Evolutionary conservation across 371 early-diverging fungal species (phyloP), one percentile per base, ranked within the genome.

Genomic region (Nosema muscidifuracis): DNA sequence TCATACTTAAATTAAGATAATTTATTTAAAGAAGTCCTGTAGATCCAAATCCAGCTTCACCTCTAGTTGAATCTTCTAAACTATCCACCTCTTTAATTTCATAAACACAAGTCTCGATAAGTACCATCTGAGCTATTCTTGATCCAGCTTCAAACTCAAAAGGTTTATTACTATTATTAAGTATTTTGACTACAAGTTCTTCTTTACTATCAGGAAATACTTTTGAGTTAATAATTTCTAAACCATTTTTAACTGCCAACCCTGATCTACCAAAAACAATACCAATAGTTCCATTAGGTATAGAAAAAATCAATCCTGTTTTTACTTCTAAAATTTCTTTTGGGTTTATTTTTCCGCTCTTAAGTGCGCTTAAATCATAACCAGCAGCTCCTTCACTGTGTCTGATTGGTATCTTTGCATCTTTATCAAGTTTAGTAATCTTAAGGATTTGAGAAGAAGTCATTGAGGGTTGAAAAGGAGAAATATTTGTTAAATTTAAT

Each of bases 341-440:
- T 0, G 79, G 79, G 0, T 12, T 60, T 10, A 79, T 34, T 10
- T 36, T 33, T 31, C 67, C 76, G 0, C 22, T 18, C 42, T 74
- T 66, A 18, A 76, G 57, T 6, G 67, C n/a, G 28, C 58, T 24
- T 13, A 79, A 1, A 67, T 79, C 79, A 44, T 76, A 79, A 28
- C 76, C 79, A 26, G 79, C 79, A 16, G 79, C 79, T 42, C 79
- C 79, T 15, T 71, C 69, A 2, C 73, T 53, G 1, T 76, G 75
- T 43, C 76, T 65, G 31, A 16, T 42, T 34, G 79, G 79, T 18
- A 66, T 60, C 0, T 30, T 69, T 12, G 79, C 76, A 28, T 43
- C n/a, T 16, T 33, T 26, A 38, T n/a, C 10, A 50, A 67, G n/a
- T 36, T 33, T 61, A 12, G 15, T 44, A 31, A 73, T 67, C 55